Evolutionary conservation across 495 filamentous ascomycete genomes (phyloP).

Genomic region (Trichodelitschia bisporula): DNA sequence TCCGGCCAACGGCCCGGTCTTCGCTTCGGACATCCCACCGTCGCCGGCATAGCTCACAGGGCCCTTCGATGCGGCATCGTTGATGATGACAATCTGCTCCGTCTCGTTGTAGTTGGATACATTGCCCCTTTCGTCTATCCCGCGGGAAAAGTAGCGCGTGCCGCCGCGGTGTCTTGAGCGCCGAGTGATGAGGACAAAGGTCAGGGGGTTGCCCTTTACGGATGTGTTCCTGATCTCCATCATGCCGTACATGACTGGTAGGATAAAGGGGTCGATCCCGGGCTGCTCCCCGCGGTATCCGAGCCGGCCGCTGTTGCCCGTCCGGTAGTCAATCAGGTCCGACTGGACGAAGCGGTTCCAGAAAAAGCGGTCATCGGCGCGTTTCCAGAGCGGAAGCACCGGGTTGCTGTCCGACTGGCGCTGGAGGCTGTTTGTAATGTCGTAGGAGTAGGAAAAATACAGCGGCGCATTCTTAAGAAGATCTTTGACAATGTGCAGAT

Average conservation of each 20-base stretch:
- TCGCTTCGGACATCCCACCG: slow-evolving; percentile 46
- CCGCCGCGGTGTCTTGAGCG: slow-evolving; percentile 67
- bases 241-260: slow-evolving; percentile 89
- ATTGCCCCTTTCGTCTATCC: slow-evolving; percentile 78
- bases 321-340: slow-evolving; percentile 71
- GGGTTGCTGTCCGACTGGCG: slow-evolving; percentile 52
- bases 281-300: slow-evolving; percentile 32
- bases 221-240: slow-evolving; percentile 60
- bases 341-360: slow-evolving; percentile 88
- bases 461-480: slow-evolving; percentile 65
- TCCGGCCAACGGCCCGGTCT: slow-evolving; percentile 26
- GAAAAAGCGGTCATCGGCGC: slow-evolving; percentile 93
- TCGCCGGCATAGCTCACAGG: slow-evolving; percentile 63
- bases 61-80: slow-evolving; percentile 42
- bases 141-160: slow-evolving; percentile 83
- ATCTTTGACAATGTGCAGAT: slow-evolving; percentile 50
- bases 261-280: slow-evolving; percentile 71
- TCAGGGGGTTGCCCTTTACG: slow-evolving; percentile 60
- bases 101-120: slow-evolving; percentile 97
- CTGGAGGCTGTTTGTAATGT: slow-evolving; percentile 88
- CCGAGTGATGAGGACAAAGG: slow-evolving; percentile 67
- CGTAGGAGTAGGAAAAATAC: slow-evolving; percentile 95
- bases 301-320: slow-evolving; percentile 12
- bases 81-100: slow-evolving; percentile 71
- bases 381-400: slow-evolving; percentile 57